Conservation (phyloP, 2,329 filamentous ascomycete species). For the Pezicula radicicola region DNA sequence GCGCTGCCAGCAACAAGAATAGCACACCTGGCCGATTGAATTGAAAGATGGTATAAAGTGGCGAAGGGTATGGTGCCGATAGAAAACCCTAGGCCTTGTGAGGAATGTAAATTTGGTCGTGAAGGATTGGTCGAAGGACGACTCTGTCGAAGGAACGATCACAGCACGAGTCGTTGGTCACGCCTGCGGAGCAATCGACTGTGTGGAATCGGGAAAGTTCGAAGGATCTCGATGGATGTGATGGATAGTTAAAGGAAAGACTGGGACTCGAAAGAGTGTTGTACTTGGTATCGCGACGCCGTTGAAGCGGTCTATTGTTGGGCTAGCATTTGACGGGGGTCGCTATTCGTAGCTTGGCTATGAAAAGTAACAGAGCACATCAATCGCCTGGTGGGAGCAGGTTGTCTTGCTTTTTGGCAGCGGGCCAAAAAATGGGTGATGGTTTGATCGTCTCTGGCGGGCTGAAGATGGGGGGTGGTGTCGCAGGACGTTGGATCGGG, state of each 20-base stretch:
- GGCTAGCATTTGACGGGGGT: background rate
- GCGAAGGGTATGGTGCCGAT: conserved; percentile 7
- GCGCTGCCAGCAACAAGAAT: conserved; percentile 14
- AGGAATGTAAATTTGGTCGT: conserved; percentile 27
- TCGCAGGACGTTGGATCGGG: no score
- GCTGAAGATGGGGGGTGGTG: background rate
- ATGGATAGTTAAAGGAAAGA: background rate
- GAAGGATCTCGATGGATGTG: background rate
- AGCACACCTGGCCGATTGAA: conserved; percentile 16
- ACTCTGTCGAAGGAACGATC: conserved; percentile 20
- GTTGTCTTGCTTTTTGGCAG: no score
- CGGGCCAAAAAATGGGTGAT: background rate
- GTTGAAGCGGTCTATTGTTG: background rate
- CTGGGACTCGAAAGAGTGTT: background rate
- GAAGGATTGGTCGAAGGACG: conserved; percentile 22
- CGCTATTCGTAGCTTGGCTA: background rate
- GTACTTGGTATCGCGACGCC: background rate
- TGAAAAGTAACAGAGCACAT: no score
- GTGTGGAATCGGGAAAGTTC: conserved; percentile 18
- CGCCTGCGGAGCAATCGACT: conserved; percentile 48
- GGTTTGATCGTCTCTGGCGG: background rate
- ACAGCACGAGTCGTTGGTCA: conserved; percentile 41
- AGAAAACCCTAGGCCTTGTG: conserved; percentile 9
- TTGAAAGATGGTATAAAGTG: conserved; percentile 2
- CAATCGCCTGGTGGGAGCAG: no score